Evolutionary conservation across 2,329 filamentous ascomycete genomes (phyloP).

Genomic region (Sphaerulina vaccinii): DNA sequence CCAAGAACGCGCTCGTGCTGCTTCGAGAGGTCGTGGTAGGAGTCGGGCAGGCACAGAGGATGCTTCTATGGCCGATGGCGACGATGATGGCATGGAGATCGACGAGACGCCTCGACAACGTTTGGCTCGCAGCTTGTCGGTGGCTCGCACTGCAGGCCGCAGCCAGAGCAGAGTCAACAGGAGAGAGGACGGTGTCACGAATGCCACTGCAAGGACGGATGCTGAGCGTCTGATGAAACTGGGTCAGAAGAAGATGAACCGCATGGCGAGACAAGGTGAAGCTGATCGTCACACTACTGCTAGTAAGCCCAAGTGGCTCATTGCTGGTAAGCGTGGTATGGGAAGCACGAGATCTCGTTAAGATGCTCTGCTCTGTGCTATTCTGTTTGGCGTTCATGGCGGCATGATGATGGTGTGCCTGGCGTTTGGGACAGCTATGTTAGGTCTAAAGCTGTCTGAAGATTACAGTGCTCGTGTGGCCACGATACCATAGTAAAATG

Average conservation of each 20-base stretch:
- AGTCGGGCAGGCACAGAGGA: slow-evolving; percentile 56
- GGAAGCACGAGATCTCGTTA: slow-evolving; percentile 65
- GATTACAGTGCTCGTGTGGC: too few relatives aligned
- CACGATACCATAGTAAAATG: too few relatives aligned
- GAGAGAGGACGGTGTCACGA: slow-evolving; percentile 72
- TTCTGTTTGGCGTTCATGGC: slow-evolving; percentile 8
- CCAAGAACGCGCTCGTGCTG: slow-evolving; percentile 67
- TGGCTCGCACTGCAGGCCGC: slow-evolving; percentile 61
- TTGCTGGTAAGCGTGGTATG: slow-evolving; percentile 88
- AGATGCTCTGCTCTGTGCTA: slow-evolving; percentile 6
- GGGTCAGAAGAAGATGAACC: slow-evolving; percentile 97
- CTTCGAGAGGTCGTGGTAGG: slow-evolving; percentile 69
- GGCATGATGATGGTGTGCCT: too few relatives aligned
- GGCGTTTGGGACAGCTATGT: too few relatives aligned
- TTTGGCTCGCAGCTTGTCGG: slow-evolving; percentile 54
- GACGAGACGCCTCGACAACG: slow-evolving; percentile 42
- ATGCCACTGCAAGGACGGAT: slow-evolving; percentile 67
- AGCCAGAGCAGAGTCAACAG: slow-evolving; percentile 65
- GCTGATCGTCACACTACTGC: slow-evolving; percentile 86
- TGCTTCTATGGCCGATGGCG: slow-evolving; percentile 15
- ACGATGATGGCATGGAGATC: slow-evolving; percentile 70
- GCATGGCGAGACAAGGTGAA: slow-evolving; percentile 95
- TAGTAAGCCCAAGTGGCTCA: slow-evolving; percentile 84
- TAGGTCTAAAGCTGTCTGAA: too few relatives aligned
- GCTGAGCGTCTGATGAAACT: slow-evolving; percentile 85